Percentiles rank a stretch among this genome's conserved stretches.
phyloP scores from a whole-genome alignment of 768 basidiomycete species.

The Lactifluus hygrophoroides region DNA sequence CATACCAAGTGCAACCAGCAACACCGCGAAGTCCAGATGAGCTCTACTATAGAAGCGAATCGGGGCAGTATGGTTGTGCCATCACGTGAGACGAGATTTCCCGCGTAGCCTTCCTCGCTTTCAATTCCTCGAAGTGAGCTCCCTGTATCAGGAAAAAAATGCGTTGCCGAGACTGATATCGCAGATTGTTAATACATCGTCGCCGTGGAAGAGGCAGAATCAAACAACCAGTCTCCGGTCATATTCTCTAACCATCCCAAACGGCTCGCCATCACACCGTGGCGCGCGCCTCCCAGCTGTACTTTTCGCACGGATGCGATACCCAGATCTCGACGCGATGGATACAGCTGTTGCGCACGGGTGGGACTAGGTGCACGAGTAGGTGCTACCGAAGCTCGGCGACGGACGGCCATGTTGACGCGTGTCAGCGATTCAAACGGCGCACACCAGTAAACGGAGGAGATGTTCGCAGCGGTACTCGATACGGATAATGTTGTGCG shows the following conservation, averaged over 20 bases:
- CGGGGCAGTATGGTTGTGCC: conserved; percentile 31
- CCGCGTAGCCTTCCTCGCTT: conserved; percentile 62
- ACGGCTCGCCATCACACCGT: too few species aligned
- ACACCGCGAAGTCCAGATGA: conserved; percentile 41
- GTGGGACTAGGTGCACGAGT: conserved; percentile 57
- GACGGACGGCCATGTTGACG: conserved; percentile 9
- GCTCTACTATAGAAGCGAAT: conserved; percentile 40
- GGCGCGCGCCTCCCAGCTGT: conserved; percentile 77
- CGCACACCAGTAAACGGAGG: conserved; percentile 49
- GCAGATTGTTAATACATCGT: conserved; percentile 3
- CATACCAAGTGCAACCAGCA: not conserved
- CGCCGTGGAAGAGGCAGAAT: not conserved
- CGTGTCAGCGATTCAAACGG: conserved; percentile 16
- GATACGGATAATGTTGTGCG: conserved; percentile 63
- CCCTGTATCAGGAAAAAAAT: not conserved
- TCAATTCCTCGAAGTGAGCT: conserved; percentile 69
- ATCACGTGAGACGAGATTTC: conserved; percentile 54
- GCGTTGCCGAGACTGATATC: too few species aligned
- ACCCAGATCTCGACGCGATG: conserved; percentile 39
- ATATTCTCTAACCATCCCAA: too few species aligned
- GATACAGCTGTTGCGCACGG: conserved; percentile 46
- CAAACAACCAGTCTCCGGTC: too few species aligned
- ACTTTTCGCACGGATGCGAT: conserved; percentile 49
- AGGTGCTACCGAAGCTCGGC: conserved; percentile 35
- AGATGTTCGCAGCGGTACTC: conserved; percentile 76